Percentiles rank a stretch among this genome's conserved stretches.
Conservation (phyloP, 352 stramenopile species). For the Phytophthora fragariae region DNA sequence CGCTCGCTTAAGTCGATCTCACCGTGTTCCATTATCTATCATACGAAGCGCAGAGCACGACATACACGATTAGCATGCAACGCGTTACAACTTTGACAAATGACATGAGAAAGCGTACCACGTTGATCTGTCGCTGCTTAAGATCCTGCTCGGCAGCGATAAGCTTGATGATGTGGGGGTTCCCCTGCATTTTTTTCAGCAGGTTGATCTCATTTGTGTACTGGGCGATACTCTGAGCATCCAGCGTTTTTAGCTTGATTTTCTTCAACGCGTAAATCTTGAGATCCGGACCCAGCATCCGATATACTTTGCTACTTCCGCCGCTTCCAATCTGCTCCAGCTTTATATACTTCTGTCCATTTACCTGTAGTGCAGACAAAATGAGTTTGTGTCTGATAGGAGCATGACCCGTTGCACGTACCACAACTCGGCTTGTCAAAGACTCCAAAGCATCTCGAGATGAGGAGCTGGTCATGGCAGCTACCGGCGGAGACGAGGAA, state of each 20-base stretch:
- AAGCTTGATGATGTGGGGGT: slow-evolving; percentile 96
- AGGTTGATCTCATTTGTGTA: slow-evolving; percentile 99
- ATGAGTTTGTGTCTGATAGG: neutral
- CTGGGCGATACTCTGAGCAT: slow-evolving; percentile 91
- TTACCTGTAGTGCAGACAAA: slow-evolving; percentile 65
- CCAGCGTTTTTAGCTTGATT: slow-evolving; percentile 95
- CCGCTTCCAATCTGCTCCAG: slow-evolving; percentile 97
- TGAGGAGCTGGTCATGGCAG: slow-evolving; percentile 35
- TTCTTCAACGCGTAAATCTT: slow-evolving; percentile 98
- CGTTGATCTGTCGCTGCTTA: slow-evolving; percentile 73
- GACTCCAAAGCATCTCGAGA: slow-evolving; percentile 58
- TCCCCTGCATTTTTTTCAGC: slow-evolving; percentile 93
- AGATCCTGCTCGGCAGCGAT: slow-evolving; percentile 95
- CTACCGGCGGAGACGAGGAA: slow-evolving; percentile 55
- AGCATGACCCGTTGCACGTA: slow-evolving; percentile 26
- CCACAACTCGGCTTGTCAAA: slow-evolving; percentile 66
- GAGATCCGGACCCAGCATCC: slow-evolving; percentile 93
- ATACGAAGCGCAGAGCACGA: neutral
- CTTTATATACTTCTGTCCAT: slow-evolving; percentile 94
- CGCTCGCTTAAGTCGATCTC: slow-evolving; percentile 97
- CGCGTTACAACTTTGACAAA: neutral
- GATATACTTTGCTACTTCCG: slow-evolving; percentile 98
- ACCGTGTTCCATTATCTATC: slow-evolving; percentile 96
- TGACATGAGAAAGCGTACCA: slow-evolving; percentile 43
- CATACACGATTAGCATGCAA: neutral